phyloP scores from a whole-genome alignment of 2,329 filamentous ascomycete genomes.

The Epichloe coenophiala region DNA sequence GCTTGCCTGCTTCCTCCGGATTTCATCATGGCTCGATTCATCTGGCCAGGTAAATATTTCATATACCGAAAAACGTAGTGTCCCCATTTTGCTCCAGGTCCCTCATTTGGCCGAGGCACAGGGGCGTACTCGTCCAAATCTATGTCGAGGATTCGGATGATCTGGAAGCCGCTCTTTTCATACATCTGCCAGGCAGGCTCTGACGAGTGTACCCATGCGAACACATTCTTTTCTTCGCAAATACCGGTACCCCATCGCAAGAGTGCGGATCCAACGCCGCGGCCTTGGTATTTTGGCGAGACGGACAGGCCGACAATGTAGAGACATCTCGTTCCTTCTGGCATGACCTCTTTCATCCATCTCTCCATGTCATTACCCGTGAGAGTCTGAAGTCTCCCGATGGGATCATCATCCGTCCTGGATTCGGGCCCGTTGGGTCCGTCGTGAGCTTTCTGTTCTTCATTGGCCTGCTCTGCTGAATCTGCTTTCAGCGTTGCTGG shows the following conservation, averaged over 20 bases:
- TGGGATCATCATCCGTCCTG: constrained; percentile 10
- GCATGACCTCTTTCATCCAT: constrained; percentile 20
- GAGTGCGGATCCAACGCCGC: constrained; percentile 19
- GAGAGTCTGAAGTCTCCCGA: constrained; percentile 16
- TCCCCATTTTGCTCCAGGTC: constrained; percentile 16
- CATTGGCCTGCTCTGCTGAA: neutral
- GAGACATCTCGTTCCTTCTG: constrained; percentile 18
- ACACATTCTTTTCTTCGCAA: constrained; percentile 15
- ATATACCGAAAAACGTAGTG: constrained; percentile 22
- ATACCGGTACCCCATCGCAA: constrained; percentile 18
- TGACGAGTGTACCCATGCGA: constrained; percentile 23
- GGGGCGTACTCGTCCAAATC: constrained; percentile 19
- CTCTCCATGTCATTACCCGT: constrained; percentile 17
- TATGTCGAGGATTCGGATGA: constrained; percentile 15
- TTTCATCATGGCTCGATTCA: no score
- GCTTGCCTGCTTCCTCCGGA: neutral
- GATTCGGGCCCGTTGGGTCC: neutral
- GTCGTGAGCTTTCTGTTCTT: neutral
- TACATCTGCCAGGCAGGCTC: constrained; percentile 18
- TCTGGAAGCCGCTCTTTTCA: constrained; percentile 16
- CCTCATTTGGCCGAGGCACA: constrained; percentile 12
- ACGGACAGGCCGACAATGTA: constrained; percentile 19
- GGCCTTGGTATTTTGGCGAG: constrained; percentile 16
- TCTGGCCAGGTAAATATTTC: constrained; percentile 11
- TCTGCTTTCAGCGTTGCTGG: neutral